phyloP scores from a whole-genome alignment of 371 early-diverging fungal genomes.

The Caulochytrium protostelioides region DNA sequence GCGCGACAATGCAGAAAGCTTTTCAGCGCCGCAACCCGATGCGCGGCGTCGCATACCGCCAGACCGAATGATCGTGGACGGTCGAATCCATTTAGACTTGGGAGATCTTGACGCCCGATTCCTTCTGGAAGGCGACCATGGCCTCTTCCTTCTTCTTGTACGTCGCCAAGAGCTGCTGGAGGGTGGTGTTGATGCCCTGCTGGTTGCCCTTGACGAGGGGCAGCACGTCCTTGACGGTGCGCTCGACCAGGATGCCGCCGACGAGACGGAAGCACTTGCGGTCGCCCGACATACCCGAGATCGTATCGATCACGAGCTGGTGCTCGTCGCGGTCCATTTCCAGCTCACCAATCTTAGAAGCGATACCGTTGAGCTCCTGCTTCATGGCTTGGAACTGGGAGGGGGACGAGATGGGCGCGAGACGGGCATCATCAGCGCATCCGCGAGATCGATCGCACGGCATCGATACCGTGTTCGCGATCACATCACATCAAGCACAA shows the following conservation, averaged over 20 bases:
- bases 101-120: no score
- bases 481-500: no score
- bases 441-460: no score
- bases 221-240: constrained; percentile 72
- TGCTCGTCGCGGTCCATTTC: constrained; percentile 88
- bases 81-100: no score
- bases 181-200: constrained; percentile 59
- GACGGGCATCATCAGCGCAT: no score
- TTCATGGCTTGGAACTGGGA: constrained; percentile 56
- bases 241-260: constrained; percentile 79
- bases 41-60: no score
- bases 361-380: constrained; percentile 59
- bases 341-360: constrained; percentile 78
- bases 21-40: no score
- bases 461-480: no score
- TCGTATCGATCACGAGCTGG: constrained; percentile 83
- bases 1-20: no score
- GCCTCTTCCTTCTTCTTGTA: constrained; percentile 80
- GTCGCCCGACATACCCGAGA: constrained; percentile 50
- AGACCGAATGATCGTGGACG: no score
- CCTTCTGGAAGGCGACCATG: constrained; percentile 59
- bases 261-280: constrained; percentile 84
- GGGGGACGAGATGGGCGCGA: no score
- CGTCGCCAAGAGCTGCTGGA: constrained; percentile 42
- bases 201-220: constrained; percentile 70